Base-by-base conservation (phyloP, 2,329 filamentous ascomycete species). In the Sclerotinia nivalis region DNA sequence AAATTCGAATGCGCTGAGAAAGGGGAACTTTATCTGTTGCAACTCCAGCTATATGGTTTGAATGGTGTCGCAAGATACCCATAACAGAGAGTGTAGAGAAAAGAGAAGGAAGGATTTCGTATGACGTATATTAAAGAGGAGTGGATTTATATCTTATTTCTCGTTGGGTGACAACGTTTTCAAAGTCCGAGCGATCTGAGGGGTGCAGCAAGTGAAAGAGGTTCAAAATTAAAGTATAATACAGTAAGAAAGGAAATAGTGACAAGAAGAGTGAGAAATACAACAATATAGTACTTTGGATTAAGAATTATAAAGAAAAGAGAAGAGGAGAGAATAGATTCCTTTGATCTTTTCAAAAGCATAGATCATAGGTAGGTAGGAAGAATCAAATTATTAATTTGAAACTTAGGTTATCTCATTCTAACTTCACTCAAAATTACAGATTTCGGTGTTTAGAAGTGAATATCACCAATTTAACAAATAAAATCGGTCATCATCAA, bases 1-100 rank as follows among this genome's bases (percentile, higher is more conserved):
- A 69, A 37, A 65, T 65, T 12, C 67, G 59, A 65, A 69, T 47
- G 13, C 59, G 67, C 43, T 69, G 67, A 9, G 49, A 47, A 22
- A 69, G 52, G 15, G 67, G 28, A 22, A 69, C 1, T 65, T 69
- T 65, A 4, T 69, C 61, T 28, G 31, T 40, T 28, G 10, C 50
- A 37, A 56, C 50, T 43, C 49, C 40, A 45, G 49, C 22, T 28
- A n/a, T 65, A 43, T 56, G 59, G 28, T 69, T 52, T 34, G 43
- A 55, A 31, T 65, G 43, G 10, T 59, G 59, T 65, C 67, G 59
- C 49, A 56, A 64, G 50, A 65, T 43, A 62, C 67, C 59, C 67
- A 69, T 69, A 13, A 40, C 61, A 25, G n/a, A 31, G 40, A 47
- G 40, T 20, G 6, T 9, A n/a, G 13, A 25, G 34, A n/a, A 28